Conservation (phyloP, 1,284 basidiomycete species). For the Rugosomyces carneus region DNA sequence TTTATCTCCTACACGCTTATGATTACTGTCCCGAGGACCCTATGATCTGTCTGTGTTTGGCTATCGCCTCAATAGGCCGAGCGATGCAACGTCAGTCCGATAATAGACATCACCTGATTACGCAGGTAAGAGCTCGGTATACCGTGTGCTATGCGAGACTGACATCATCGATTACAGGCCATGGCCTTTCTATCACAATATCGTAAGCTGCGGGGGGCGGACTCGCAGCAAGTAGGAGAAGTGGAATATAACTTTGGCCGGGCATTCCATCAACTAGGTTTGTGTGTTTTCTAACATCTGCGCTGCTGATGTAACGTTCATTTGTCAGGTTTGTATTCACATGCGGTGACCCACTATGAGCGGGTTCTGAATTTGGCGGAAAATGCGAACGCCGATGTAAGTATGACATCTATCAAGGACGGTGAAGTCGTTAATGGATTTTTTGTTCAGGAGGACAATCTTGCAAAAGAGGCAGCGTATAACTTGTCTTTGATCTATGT, state of each 20-base stretch:
- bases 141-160: not conserved
- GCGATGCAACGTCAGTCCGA: slow-evolving; percentile 93
- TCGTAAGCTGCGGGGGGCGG: slow-evolving; percentile 45
- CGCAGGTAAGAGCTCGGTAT: slow-evolving; percentile 45
- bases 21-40: slow-evolving; percentile 83
- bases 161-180: slow-evolving; percentile 40
- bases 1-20: slow-evolving; percentile 85
- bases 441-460: slow-evolving; percentile 32
- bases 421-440: slow-evolving; percentile 1
- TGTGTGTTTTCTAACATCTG: slow-evolving; percentile 11
- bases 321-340: slow-evolving; percentile 63
- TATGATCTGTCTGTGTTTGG: slow-evolving; percentile 76
- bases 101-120: slow-evolving; percentile 84
- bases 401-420: not conserved
- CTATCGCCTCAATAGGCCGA: slow-evolving; percentile 81
- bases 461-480: slow-evolving; percentile 77
- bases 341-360: slow-evolving; percentile 83
- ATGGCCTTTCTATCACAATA: slow-evolving; percentile 81
- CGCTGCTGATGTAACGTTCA: not conserved
- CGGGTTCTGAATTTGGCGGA: slow-evolving; percentile 62
- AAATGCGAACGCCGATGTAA: slow-evolving; percentile 19
- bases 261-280: slow-evolving; percentile 87
- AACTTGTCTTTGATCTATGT: slow-evolving; percentile 83
- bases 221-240: slow-evolving; percentile 52
- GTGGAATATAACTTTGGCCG: slow-evolving; percentile 92